Conservation (phyloP, 768 basidiomycete species). For the Agrocybe chaxingu region DNA sequence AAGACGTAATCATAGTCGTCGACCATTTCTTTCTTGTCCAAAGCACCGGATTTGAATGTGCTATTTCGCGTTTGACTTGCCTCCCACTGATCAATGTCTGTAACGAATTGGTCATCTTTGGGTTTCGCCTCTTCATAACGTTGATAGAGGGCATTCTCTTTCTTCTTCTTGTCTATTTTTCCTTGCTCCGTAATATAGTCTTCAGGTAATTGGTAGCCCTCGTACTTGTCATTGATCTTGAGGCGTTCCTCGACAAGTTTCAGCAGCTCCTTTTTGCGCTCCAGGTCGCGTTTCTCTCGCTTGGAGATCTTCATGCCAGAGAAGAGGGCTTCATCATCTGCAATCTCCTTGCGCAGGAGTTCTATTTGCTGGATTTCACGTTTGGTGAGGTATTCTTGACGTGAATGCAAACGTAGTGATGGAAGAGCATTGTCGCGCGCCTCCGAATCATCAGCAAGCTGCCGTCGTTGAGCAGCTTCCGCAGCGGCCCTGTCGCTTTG, state of each 20-base stretch:
- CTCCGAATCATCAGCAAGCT: slow-evolving; percentile 75
- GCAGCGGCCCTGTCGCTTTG: slow-evolving; percentile 66
- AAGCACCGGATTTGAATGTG: slow-evolving; percentile 85
- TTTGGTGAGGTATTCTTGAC: slow-evolving; percentile 95
- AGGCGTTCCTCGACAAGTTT: slow-evolving; percentile 91
- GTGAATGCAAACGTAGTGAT: slow-evolving; percentile 80
- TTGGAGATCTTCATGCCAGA: slow-evolving; percentile 88
- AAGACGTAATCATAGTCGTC: slow-evolving; percentile 97
- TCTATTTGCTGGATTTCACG: slow-evolving; percentile 97
- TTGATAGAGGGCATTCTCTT: slow-evolving; percentile 86
- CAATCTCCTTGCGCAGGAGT: slow-evolving; percentile 86
- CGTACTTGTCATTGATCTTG: slow-evolving; percentile 92
- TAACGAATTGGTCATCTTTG: slow-evolving; percentile 91
- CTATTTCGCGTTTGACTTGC: slow-evolving; percentile 86
- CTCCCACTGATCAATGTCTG: slow-evolving; percentile 98
- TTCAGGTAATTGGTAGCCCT: slow-evolving; percentile 95
- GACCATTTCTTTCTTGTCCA: slow-evolving; percentile 81
- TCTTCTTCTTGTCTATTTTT: slow-evolving; percentile 96
- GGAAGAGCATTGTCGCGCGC: slow-evolving; percentile 56
- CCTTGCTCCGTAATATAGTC: slow-evolving; percentile 99
- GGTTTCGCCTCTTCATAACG: slow-evolving; percentile 94
- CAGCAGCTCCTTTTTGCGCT: slow-evolving; percentile 89
- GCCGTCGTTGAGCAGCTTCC: slow-evolving; percentile 78
- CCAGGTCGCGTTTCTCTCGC: slow-evolving; percentile 76
- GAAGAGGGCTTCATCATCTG: slow-evolving; percentile 91